Percentiles rank a stretch among this genome's conserved stretches.
These are phyloP conservation scores for Acrocalymma vagum DNA, from an alignment of 2,329 filamentous ascomycete species.

Conservation along the genomic window DNA sequence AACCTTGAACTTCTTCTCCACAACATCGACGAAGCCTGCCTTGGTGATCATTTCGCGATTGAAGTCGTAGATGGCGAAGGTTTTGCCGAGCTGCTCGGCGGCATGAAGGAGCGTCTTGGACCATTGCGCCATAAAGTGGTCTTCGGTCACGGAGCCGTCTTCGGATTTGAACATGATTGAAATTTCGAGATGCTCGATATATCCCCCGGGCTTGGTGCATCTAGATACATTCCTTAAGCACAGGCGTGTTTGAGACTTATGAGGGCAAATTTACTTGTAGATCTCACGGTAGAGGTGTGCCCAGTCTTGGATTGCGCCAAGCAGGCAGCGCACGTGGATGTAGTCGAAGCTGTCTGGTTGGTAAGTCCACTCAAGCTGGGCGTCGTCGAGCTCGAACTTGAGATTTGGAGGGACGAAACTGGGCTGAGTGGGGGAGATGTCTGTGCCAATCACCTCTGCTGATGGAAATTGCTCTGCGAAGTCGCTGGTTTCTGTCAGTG, in stretches of 20 bases:
- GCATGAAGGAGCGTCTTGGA: slow-evolving; percentile 36
- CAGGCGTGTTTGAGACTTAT: too few relatives aligned
- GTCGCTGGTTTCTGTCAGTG: slow-evolving; percentile 24
- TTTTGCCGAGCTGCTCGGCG: slow-evolving; percentile 27
- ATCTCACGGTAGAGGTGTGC: slow-evolving; percentile 44
- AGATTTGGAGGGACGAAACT: slow-evolving; percentile 54
- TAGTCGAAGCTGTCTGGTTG: slow-evolving; percentile 43
- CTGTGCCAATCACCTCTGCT: slow-evolving; percentile 55
- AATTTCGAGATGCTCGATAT: slow-evolving; percentile 51
- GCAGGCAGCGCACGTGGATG: slow-evolving; percentile 54
- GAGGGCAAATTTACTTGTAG: slow-evolving; percentile 30
- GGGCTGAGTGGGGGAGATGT: slow-evolving; percentile 59
- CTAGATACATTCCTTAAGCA: too few relatives aligned
- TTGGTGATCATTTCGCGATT: too few relatives aligned
- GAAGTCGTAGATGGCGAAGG: slow-evolving; percentile 37
- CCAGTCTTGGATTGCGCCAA: slow-evolving; percentile 55
- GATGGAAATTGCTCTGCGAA: too few relatives aligned
- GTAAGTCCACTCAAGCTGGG: slow-evolving; percentile 49
- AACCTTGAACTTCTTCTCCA: slow-evolving; percentile 37
- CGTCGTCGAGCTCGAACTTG: slow-evolving; percentile 56
- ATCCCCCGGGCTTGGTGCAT: slow-evolving; percentile 51
- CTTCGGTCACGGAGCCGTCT: slow-evolving; percentile 45
- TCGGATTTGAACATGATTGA: slow-evolving; percentile 49
- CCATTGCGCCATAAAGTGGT: slow-evolving; percentile 37
- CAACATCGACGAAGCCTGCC: slow-evolving; percentile 35